These are phyloP conservation scores for Penicillium sp. DNA, from an alignment of 2,329 filamentous ascomycete species.

Conservation along the genomic window DNA sequence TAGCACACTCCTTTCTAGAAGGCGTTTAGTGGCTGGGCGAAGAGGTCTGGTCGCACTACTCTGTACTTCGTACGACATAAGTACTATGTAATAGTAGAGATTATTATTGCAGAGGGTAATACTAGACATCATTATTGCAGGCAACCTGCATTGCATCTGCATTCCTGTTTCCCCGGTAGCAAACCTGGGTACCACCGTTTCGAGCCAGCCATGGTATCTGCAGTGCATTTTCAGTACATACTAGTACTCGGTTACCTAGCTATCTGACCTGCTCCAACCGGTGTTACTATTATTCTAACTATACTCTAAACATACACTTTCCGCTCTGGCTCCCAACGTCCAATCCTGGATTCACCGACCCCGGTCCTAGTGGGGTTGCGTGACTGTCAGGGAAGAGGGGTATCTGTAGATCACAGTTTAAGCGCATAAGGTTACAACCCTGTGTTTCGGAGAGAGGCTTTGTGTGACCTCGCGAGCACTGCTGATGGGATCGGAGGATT, in stretches of 20 bases:
- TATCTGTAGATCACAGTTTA: conserved; percentile 4
- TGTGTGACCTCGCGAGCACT: conserved; percentile 15
- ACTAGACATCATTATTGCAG: conserved; percentile 8
- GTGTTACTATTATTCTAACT: not conserved
- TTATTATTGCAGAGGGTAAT: conserved; percentile 1
- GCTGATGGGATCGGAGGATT: conserved; percentile 25
- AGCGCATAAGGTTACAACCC: conserved; percentile 19
- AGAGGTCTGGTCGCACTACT: not conserved
- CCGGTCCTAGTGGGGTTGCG: not conserved
- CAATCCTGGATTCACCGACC: conserved; percentile 15
- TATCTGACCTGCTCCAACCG: not conserved
- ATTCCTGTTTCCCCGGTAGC: conserved; percentile 3
- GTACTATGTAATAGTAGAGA: not conserved
- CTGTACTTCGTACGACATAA: not conserved
- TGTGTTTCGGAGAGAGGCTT: conserved; percentile 10
- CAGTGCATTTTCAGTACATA: not conserved
- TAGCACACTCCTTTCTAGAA: conserved; percentile 3
- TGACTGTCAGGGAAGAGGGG: conserved; percentile 7
- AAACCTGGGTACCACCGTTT: not conserved
- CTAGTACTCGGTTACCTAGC: not conserved
- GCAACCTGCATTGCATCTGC: conserved; percentile 2
- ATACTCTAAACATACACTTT: not conserved
- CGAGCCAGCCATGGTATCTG: not conserved
- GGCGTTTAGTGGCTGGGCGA: conserved; percentile 2
- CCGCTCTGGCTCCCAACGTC: not conserved